A percentile compares a stretch with the other conserved stretches of the same genome.
These are phyloP conservation scores for Fusarium torreyae DNA, from an alignment of 2,329 filamentous ascomycete species.

Conservation along the genomic window DNA sequence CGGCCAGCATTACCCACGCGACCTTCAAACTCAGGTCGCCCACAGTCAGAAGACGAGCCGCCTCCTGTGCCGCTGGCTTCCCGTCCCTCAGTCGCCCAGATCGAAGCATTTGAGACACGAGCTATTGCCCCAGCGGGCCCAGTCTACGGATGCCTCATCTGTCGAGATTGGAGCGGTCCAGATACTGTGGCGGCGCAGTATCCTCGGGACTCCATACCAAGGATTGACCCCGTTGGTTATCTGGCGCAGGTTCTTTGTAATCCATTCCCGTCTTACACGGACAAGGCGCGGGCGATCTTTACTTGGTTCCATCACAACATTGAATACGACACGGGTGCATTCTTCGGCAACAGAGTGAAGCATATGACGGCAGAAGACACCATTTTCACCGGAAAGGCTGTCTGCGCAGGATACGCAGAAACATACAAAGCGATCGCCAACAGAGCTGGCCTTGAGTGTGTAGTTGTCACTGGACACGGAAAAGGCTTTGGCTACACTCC, in stretches of 20 bases:
- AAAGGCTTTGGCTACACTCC: constrained; percentile 85
- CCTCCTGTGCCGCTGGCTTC: constrained; percentile 68
- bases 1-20: constrained; percentile 32
- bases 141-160: constrained; percentile 76
- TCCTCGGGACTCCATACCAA: constrained; percentile 79
- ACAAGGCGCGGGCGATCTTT: constrained; percentile 94
- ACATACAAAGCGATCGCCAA: constrained; percentile 85
- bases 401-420: constrained; percentile 92
- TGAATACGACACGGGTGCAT: constrained; percentile 83
- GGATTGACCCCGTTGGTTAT: constrained; percentile 75
- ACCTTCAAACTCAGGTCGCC: constrained; percentile 37
- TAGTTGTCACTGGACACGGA: constrained; percentile 83
- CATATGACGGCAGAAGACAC: constrained; percentile 79
- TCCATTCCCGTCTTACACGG: constrained; percentile 85
- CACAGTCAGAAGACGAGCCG: constrained; percentile 57
- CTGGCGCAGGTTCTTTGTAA: constrained; percentile 84
- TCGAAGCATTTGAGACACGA: constrained; percentile 61
- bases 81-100: constrained; percentile 67
- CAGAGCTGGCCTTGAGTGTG: constrained; percentile 83
- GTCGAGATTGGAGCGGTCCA: constrained; percentile 88
- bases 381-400: constrained; percentile 82
- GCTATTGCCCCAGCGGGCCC: constrained; percentile 46
- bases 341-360: constrained; percentile 80
- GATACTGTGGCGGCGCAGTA: constrained; percentile 85
- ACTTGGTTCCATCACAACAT: constrained; percentile 97